A percentile compares a stretch with the other conserved stretches of the same genome.
These are phyloP conservation scores for Chaetomium sp. DNA, from an alignment of 2,329 filamentous ascomycete species.

Conservation along the genomic window DNA sequence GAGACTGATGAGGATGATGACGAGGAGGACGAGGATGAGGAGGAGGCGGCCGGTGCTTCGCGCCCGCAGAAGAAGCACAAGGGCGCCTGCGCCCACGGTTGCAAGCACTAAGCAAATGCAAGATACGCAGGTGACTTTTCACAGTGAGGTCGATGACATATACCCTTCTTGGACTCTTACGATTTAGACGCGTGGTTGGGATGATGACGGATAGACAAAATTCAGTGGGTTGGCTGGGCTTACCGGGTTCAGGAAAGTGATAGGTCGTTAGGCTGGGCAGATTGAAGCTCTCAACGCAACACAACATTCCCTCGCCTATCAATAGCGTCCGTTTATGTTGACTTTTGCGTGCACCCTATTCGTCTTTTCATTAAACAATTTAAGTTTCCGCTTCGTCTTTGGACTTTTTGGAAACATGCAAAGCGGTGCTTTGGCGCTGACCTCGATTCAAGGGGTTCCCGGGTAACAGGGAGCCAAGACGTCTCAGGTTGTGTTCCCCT, in stretches of 20 bases:
- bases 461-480: not conserved
- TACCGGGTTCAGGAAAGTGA: too few relatives aligned
- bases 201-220: constrained; percentile 20
- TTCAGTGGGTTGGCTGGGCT: not conserved
- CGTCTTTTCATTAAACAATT: too few relatives aligned
- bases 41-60: constrained; percentile 24
- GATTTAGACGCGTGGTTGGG: constrained; percentile 7
- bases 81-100: constrained; percentile 23
- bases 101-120: constrained; percentile 9
- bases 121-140: not conserved
- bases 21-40: constrained; percentile 45
- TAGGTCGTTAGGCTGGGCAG: too few relatives aligned
- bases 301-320: too few relatives aligned
- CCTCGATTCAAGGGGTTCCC: not conserved
- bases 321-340: too few relatives aligned
- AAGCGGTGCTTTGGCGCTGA: constrained; percentile 1
- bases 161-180: not conserved
- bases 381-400: too few relatives aligned
- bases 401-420: too few relatives aligned
- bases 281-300: too few relatives aligned
- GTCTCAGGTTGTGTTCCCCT: not conserved
- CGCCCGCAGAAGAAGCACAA: constrained; percentile 39
- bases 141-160: constrained; percentile 7
- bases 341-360: too few relatives aligned
- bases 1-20: constrained; percentile 55